Evolutionary conservation across 2,329 filamentous ascomycete genomes (phyloP).

Genomic region (Colletotrichum abscissum): DNA sequence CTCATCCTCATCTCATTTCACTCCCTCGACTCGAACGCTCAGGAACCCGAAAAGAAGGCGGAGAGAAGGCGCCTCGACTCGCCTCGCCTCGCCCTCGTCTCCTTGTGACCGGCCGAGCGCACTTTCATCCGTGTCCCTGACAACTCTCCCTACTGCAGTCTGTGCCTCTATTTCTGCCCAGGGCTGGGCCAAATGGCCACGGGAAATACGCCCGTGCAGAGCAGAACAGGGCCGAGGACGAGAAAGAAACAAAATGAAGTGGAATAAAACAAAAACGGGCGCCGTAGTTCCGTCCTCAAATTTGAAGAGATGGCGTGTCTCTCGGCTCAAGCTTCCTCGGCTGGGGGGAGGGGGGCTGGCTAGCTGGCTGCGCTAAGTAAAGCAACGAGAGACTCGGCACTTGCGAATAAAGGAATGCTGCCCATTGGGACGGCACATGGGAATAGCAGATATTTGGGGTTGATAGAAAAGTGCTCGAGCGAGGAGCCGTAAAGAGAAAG

Average conservation of each 20-base stretch:
- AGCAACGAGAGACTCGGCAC: conserved; percentile 8
- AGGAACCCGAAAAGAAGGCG: neutral
- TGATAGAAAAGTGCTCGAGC: neutral
- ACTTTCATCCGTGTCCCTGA: conserved; percentile 2
- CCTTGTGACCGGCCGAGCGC: neutral
- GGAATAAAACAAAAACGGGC: neutral
- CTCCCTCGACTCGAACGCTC: neutral
- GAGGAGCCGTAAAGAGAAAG: neutral
- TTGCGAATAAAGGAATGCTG: conserved; percentile 14
- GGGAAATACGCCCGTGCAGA: neutral
- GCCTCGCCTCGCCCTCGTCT: neutral
- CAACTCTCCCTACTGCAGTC: neutral
- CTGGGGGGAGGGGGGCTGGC: neutral
- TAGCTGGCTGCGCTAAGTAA: neutral
- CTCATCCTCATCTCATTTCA: neutral
- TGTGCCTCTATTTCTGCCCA: conserved; percentile 1
- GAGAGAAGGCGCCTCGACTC: neutral
- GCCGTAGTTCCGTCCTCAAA: neutral
- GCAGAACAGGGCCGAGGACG: neutral
- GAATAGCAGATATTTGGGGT: neutral
- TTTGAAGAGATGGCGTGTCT: neutral
- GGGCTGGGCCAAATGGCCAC: neutral
- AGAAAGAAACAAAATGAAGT: neutral
- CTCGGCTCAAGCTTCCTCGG: neutral
- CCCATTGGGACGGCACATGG: conserved; percentile 13